phyloP scores from a whole-genome alignment of 305 asterid species.

The Plantago coronopus region DNA sequence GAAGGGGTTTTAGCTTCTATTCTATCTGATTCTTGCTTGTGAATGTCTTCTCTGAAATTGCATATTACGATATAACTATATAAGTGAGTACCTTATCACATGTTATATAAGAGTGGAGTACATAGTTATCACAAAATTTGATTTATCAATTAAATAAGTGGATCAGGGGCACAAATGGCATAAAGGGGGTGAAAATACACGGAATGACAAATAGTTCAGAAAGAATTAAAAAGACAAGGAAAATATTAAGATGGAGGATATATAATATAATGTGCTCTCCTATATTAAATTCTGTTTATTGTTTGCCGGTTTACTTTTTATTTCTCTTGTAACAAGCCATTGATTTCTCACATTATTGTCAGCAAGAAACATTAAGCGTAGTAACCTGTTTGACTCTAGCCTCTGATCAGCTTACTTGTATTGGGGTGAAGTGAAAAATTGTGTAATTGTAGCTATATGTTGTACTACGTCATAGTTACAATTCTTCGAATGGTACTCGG shows the following conservation, averaged over 20 bases:
- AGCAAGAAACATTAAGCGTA: not conserved
- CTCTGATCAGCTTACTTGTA: not conserved
- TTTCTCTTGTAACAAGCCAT: not conserved
- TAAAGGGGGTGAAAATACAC: no score
- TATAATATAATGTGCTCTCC: not conserved
- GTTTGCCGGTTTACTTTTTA: not conserved
- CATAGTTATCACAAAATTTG: no score
- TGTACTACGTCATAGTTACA: not conserved
- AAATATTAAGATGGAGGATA: no score
- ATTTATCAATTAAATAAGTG: no score
- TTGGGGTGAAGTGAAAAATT: no score
- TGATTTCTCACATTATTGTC: not conserved
- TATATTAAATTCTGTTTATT: not conserved
- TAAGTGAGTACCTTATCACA: constrained; percentile 7
- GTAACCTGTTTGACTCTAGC: not conserved
- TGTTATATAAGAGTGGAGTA: not conserved
- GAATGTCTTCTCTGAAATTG: constrained; percentile 14
- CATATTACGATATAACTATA: constrained; percentile 11
- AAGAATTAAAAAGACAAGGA: no score
- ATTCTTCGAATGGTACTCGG: no score
- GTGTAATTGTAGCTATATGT: not conserved
- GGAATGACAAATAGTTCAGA: no score
- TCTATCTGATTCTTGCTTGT: constrained; percentile 3
- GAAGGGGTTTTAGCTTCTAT: not conserved
- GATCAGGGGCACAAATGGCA: no score